phyloP scores from a whole-genome alignment of 192 early-diverging fungal species.

The Backusella morwellensis region DNA sequence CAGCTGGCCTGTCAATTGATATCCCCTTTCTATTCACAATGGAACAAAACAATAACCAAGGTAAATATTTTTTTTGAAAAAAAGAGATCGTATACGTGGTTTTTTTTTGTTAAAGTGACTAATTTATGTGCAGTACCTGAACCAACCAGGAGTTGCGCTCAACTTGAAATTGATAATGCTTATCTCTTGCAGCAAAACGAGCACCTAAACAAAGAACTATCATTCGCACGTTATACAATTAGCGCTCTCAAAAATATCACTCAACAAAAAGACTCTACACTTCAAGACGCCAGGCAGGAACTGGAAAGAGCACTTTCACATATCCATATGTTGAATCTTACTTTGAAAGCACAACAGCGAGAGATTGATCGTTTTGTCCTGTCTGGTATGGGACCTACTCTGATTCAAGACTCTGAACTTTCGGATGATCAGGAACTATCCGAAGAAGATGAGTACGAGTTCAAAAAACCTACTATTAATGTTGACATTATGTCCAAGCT shows the following conservation, averaged over 20 bases:
- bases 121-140: constrained; percentile 1
- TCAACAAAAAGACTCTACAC: constrained; percentile 26
- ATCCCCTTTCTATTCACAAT: background rate
- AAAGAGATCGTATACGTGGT: background rate
- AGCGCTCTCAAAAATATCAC: constrained; percentile 31
- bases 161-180: constrained; percentile 33
- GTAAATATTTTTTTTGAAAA: background rate
- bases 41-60: constrained; percentile 2
- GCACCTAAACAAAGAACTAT: constrained; percentile 26
- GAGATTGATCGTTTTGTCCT: background rate
- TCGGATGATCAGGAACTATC: constrained; percentile 26
- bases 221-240: constrained; percentile 32
- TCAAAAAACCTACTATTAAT: background rate
- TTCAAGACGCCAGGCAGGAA: constrained; percentile 33
- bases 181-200: constrained; percentile 31
- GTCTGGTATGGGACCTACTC: background rate
- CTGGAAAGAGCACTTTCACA: constrained; percentile 33
- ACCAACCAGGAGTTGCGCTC: constrained; percentile 8
- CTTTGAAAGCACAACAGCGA: constrained; percentile 16
- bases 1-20: constrained; percentile 8
- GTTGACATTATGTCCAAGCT: constrained; percentile 22
- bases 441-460: constrained; percentile 21
- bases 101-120: background rate
- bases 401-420: constrained; percentile 19
- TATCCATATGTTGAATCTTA: constrained; percentile 27